Conservation (phyloP, 2,329 filamentous ascomycete species). For the Didymellaceae sp. region DNA sequence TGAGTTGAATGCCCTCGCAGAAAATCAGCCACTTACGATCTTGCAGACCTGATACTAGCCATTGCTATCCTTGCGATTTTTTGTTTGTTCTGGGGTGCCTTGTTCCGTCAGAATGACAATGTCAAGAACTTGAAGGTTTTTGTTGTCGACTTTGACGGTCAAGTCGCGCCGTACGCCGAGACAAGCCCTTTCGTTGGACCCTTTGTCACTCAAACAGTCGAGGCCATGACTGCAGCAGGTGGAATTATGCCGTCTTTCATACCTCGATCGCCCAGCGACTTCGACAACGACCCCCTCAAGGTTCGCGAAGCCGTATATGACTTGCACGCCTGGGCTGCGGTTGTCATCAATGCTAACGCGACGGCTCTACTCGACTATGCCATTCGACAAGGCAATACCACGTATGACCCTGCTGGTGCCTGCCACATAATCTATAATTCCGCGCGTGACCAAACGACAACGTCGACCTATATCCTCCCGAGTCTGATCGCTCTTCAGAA, state of each 20-base stretch:
- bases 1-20: constrained; percentile 3
- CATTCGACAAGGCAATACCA: constrained; percentile 59
- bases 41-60: constrained; percentile 28
- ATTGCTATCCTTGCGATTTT: constrained; percentile 32
- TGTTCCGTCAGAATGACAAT: constrained; percentile 33
- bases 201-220: constrained; percentile 55
- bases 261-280: constrained; percentile 56
- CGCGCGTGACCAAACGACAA: constrained; percentile 64
- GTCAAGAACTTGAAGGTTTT: constrained; percentile 56
- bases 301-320: constrained; percentile 67
- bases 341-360: constrained; percentile 68
- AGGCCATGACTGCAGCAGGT: constrained; percentile 46
- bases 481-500: constrained; percentile 56
- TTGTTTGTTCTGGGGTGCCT: constrained; percentile 39
- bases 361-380: constrained; percentile 63
- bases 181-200: constrained; percentile 61
- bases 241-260: constrained; percentile 57
- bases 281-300: constrained; percentile 61
- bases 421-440: constrained; percentile 63
- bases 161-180: constrained; percentile 54
- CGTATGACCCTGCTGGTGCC: constrained; percentile 67
- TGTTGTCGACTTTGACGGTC: constrained; percentile 69
- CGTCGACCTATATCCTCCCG: constrained; percentile 60
- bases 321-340: constrained; percentile 64
- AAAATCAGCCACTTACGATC: neutral